A percentile compares a stretch with the other conserved stretches of the same genome.
These are phyloP conservation scores for Talaromyces stipitatus DNA, from an alignment of 495 filamentous ascomycete genomes.

Conservation along the genomic window DNA sequence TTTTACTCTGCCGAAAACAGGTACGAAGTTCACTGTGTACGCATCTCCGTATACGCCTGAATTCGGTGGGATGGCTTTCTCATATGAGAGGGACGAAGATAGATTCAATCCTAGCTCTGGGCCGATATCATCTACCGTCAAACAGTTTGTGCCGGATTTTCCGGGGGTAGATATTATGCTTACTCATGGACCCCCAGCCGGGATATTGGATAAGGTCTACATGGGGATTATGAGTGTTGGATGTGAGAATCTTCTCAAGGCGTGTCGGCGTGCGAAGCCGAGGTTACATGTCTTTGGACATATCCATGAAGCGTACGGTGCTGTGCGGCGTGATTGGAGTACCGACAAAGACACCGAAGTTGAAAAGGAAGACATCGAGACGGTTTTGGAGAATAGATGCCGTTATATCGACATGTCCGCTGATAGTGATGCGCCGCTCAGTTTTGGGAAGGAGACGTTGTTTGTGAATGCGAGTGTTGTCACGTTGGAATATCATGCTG, in stretches of 20 bases:
- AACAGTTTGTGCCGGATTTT: conserved; percentile 41
- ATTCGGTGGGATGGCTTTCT: conserved; percentile 53
- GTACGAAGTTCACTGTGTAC: conserved; percentile 56
- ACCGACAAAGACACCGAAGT: conserved; percentile 12
- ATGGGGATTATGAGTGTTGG: conserved; percentile 25
- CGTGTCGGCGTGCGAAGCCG: conserved; percentile 36
- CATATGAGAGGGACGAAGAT: conserved; percentile 45
- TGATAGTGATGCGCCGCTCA: conserved; percentile 23
- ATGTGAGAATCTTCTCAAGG: conserved; percentile 38
- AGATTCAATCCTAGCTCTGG: conserved; percentile 40
- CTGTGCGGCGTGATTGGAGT: conserved; percentile 48
- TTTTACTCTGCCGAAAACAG: conserved; percentile 50
- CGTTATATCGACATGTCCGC: conserved; percentile 37
- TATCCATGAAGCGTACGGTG: conserved; percentile 68
- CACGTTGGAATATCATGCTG: conserved; percentile 37
- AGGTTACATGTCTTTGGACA: conserved; percentile 54
- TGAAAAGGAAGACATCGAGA: conserved; percentile 28
- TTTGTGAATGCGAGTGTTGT: conserved; percentile 68
- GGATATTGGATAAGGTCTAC: conserved; percentile 45
- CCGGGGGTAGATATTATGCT: conserved; percentile 55
- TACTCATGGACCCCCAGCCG: conserved; percentile 65
- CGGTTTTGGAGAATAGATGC: conserved; percentile 31
- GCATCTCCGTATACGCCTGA: conserved; percentile 63
- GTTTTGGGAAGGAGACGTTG: conserved; percentile 50
- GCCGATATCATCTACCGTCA: conserved; percentile 21